Evolutionary conservation across 2,329 filamentous ascomycete species (phyloP).

Genomic region (Proliferodiscus dingleyae): DNA sequence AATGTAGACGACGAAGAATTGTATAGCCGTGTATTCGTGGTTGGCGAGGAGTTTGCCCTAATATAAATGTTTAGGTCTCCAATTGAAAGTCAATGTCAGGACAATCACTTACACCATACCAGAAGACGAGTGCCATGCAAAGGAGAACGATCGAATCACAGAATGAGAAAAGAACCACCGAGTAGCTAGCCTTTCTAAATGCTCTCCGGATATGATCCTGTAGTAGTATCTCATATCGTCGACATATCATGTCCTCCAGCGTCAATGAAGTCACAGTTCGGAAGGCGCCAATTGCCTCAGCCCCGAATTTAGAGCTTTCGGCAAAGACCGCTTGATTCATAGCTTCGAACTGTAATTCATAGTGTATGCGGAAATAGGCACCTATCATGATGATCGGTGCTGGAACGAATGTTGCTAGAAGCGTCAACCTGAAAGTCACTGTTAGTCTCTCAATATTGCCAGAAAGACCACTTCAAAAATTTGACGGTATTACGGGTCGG

Average conservation of each 20-base stretch:
- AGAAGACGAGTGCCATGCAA: conserved; percentile 55
- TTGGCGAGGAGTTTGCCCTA: conserved; percentile 39
- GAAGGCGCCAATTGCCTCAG: conserved; percentile 57
- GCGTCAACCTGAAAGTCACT: conserved; percentile 43
- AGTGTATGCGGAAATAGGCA: conserved; percentile 44
- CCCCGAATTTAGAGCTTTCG: conserved; percentile 58
- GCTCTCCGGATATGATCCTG: conserved; percentile 43
- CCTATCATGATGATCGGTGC: conserved; percentile 45
- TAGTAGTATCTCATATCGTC: conserved; percentile 44
- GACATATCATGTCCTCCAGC: conserved; percentile 53
- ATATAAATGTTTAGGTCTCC: background rate
- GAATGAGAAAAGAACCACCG: conserved; percentile 47
- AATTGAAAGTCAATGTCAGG: background rate
- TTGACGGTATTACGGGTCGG: background rate
- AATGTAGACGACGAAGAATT: conserved; percentile 53
- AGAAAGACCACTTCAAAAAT: too few species aligned
- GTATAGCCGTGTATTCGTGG: conserved; percentile 36
- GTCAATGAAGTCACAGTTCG: conserved; percentile 57
- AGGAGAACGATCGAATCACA: conserved; percentile 51
- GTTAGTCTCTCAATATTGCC: background rate
- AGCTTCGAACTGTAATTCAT: conserved; percentile 52
- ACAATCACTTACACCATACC: conserved; percentile 35
- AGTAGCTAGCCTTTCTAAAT: conserved; percentile 42
- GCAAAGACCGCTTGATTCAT: conserved; percentile 54
- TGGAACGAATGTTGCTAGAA: conserved; percentile 59